Conservation (phyloP, 305 asterid genomes). For the Fraxinus baroniana region DNA sequence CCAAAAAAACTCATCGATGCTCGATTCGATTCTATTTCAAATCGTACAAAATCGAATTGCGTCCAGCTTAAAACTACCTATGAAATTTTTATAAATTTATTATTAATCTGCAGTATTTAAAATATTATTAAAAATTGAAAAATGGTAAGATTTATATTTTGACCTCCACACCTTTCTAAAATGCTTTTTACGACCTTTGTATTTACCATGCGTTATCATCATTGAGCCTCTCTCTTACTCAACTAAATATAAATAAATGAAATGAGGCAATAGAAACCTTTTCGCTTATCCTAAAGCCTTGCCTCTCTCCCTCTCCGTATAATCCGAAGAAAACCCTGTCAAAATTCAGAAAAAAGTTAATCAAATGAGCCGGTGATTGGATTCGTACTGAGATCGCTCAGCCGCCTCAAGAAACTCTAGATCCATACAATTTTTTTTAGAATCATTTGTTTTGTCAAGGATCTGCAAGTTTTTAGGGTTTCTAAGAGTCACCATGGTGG, state of each 20-base stretch:
- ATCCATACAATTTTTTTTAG: not conserved
- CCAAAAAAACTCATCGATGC: no score
- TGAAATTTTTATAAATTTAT: no score
- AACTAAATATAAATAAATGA: not conserved
- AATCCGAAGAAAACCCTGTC: not conserved
- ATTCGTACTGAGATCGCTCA: not conserved
- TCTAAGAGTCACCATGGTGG: constrained; percentile 3
- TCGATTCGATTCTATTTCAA: no score
- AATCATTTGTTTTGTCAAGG: not conserved
- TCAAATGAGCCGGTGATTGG: not conserved
- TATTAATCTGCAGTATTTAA: no score
- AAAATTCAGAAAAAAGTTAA: not conserved
- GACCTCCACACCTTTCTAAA: not conserved
- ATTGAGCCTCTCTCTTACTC: not conserved
- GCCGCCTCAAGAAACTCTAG: not conserved
- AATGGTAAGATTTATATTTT: no score
- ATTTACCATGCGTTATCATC: not conserved
- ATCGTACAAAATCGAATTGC: no score
- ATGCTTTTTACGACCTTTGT: not conserved
- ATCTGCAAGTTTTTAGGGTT: constrained; percentile 2
- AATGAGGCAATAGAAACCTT: no score
- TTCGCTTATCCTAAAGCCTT: constrained; percentile 1
- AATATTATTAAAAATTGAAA: no score
- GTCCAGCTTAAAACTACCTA: no score
- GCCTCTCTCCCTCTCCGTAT: not conserved